Percentiles rank a stretch among this genome's conserved stretches.
phyloP scores from a whole-genome alignment of 305 asterid species.

The Fraxinus paxiana region DNA sequence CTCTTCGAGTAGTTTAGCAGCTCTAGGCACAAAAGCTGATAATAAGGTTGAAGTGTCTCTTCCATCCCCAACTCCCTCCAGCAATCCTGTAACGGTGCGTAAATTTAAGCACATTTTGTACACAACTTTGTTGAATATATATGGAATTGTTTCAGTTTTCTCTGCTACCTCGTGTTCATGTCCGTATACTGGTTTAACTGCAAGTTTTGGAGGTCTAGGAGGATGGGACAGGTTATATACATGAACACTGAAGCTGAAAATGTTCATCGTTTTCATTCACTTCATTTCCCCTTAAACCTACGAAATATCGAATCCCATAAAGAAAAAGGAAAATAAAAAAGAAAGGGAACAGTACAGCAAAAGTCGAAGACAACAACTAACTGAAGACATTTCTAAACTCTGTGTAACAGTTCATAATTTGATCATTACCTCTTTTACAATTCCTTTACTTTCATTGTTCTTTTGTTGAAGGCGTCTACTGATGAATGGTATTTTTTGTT shows the following conservation, averaged over 20 bases:
- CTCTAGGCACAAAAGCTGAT: slow-evolving; percentile 39
- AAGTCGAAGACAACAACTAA: not conserved
- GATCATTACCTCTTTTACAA: not conserved
- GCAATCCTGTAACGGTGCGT: slow-evolving; percentile 94
- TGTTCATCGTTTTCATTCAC: not conserved
- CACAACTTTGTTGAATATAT: slow-evolving; percentile 24
- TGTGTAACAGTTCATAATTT: not conserved
- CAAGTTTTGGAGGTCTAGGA: not conserved
- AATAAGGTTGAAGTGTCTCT: slow-evolving; percentile 76
- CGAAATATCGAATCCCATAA: not conserved
- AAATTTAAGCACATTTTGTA: slow-evolving; percentile 53
- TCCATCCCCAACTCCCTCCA: slow-evolving; percentile 95
- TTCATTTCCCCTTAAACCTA: not conserved
- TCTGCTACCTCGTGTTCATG: not conserved
- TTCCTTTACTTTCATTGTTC: not conserved
- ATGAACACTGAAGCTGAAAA: not conserved
- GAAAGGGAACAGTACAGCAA: not conserved
- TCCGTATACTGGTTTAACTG: not conserved
- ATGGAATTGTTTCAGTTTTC: slow-evolving; percentile 9
- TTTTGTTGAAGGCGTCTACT: not conserved
- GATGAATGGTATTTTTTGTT: not conserved
- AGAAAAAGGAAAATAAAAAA: not conserved
- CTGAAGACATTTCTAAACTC: not conserved
- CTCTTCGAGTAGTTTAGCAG: slow-evolving; percentile 43
- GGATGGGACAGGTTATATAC: not conserved